Conservation (phyloP, 306 rosid genomes). For the Vigna trinervia region DNA sequence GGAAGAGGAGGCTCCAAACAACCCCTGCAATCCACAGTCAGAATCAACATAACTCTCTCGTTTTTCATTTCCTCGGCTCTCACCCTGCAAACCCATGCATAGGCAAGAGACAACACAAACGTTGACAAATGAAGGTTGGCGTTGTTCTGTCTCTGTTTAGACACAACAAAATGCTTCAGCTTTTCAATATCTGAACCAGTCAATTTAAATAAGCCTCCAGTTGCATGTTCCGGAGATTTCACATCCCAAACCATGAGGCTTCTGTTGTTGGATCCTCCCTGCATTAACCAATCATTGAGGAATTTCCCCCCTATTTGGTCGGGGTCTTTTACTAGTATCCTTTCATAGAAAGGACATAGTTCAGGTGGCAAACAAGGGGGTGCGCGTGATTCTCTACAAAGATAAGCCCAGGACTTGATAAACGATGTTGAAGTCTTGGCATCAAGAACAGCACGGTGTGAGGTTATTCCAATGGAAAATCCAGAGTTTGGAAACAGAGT, state of each 20-base stretch:
- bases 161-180: conserved; percentile 28
- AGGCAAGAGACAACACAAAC: conserved; percentile 46
- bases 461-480: conserved; percentile 50
- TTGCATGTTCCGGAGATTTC: conserved; percentile 15
- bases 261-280: conserved; percentile 52
- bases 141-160: not conserved
- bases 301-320: conserved; percentile 28
- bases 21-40: conserved; percentile 46
- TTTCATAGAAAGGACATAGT: conserved; percentile 51
- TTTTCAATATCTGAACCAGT: conserved; percentile 37
- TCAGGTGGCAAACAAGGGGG: conserved; percentile 17
- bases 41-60: not conserved
- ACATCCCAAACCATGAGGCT: conserved; percentile 56
- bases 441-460: conserved; percentile 56
- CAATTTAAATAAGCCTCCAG: conserved; percentile 47
- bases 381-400: conserved; percentile 35
- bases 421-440: conserved; percentile 51
- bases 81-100: conserved; percentile 41
- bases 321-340: conserved; percentile 50
- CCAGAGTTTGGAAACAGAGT: conserved; percentile 56
- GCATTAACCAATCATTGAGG: conserved; percentile 46
- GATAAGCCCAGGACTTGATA: conserved; percentile 63
- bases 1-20: conserved; percentile 52
- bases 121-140: conserved; percentile 44
- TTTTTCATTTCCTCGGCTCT: conserved; percentile 41